Percentiles rank a stretch among this genome's conserved stretches.
These are phyloP conservation scores for Zostera marina DNA, from an alignment of 116 monocot genomes.

Conservation along the genomic window DNA sequence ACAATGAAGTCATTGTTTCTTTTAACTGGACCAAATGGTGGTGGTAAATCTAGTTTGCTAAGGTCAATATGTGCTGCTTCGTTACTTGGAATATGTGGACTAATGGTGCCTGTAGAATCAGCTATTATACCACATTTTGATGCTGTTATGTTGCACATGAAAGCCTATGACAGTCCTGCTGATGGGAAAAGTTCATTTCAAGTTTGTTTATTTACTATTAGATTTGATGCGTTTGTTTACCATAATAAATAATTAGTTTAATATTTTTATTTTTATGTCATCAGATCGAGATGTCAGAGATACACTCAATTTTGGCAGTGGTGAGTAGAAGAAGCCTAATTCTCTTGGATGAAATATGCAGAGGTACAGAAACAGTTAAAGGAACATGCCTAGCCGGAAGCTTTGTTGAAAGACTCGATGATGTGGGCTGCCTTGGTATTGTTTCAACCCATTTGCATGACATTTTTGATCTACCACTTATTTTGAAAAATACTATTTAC, in stretches of 20 bases:
- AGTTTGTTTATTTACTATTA: slow-evolving; percentile 14
- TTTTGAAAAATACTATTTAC: slow-evolving; percentile 28
- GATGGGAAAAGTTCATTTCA: slow-evolving; percentile 99
- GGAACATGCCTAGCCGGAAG: slow-evolving; percentile 98
- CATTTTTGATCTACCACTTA: slow-evolving; percentile 73
- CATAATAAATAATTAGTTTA: background rate
- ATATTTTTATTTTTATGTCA: background rate
- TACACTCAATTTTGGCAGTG: slow-evolving; percentile 3
- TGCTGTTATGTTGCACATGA: slow-evolving; percentile 94
- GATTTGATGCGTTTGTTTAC: background rate
- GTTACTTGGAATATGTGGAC: slow-evolving; percentile 89
- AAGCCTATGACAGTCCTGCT: slow-evolving; percentile 92
- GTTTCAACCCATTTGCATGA: slow-evolving; percentile 97
- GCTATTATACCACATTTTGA: slow-evolving; percentile 85
- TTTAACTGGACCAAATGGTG: slow-evolving; percentile 96
- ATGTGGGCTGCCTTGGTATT: slow-evolving; percentile 69
- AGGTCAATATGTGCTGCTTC: slow-evolving; percentile 90
- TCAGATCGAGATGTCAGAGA: slow-evolving; percentile 98
- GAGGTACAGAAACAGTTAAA: slow-evolving; percentile 94
- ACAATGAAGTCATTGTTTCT: slow-evolving; percentile 68
- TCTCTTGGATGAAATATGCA: slow-evolving; percentile 90
- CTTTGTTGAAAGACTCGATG: slow-evolving; percentile 74
- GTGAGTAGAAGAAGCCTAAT: slow-evolving; percentile 53
- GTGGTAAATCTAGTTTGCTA: slow-evolving; percentile 97
- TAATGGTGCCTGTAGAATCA: slow-evolving; percentile 87